Evolutionary conservation across 345 rosid species (phyloP).

Genomic region (Noccaea caerulescens): DNA sequence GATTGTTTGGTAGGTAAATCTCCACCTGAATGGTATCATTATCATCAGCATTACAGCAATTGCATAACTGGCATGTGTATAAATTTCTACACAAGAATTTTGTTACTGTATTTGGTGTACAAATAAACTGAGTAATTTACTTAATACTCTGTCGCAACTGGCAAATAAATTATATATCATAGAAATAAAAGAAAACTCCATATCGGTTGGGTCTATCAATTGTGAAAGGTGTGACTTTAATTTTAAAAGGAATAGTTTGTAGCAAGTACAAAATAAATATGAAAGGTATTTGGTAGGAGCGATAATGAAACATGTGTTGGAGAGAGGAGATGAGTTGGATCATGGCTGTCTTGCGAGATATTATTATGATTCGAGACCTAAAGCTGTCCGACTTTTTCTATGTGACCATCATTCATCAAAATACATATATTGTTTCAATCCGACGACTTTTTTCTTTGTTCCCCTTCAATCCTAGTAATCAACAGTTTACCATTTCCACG

Average conservation of each 20-base stretch:
- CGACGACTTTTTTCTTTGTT: constrained; percentile 14
- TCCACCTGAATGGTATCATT: constrained; percentile 7
- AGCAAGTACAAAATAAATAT: background rate
- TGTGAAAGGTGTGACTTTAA: constrained; percentile 8
- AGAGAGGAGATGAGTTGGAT: constrained; percentile 39
- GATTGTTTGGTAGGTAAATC: constrained; percentile 24
- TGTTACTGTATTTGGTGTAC: too few relatives aligned
- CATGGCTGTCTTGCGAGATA: constrained; percentile 40
- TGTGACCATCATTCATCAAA: constrained; percentile 29
- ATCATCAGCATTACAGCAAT: constrained; percentile 11
- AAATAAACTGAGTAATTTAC: background rate
- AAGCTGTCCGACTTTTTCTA: constrained; percentile 31
- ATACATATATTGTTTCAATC: constrained; percentile 4
- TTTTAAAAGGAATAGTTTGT: background rate
- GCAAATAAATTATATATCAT: background rate
- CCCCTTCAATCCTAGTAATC: background rate
- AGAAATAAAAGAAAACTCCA: background rate
- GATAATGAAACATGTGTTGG: constrained; percentile 40
- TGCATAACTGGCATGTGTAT: background rate
- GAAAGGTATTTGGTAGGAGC: constrained; percentile 35
- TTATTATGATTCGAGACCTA: constrained; percentile 30
- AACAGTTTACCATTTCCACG: constrained; percentile 1
- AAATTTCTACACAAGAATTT: background rate
- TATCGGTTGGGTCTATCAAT: background rate
- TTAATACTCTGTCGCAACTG: background rate